Conservation (phyloP, 148 eudicot genomes). For the Silene uniflora region DNA sequence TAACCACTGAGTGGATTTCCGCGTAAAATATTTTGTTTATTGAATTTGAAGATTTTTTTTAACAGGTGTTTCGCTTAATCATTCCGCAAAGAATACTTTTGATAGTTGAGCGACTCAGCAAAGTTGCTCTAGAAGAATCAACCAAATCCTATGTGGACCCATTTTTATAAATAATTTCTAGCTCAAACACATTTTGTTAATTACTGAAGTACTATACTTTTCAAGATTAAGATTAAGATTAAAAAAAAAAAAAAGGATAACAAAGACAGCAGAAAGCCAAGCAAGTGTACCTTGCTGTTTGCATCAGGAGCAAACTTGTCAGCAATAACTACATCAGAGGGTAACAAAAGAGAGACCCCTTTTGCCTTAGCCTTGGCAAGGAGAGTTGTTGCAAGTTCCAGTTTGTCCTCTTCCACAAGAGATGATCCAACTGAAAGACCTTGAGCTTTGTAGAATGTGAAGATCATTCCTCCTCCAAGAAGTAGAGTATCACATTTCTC, state of each 20-base stretch:
- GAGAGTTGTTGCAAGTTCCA: slow-evolving; percentile 73
- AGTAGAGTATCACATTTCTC: slow-evolving; percentile 79
- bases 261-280: not conserved
- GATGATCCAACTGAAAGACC: slow-evolving; percentile 88
- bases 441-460: slow-evolving; percentile 88
- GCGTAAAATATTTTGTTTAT: no score
- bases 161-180: not conserved
- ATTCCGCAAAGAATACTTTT: not conserved
- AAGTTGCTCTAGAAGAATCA: not conserved
- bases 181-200: not conserved
- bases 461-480: slow-evolving; percentile 95
- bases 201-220: not conserved
- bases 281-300: slow-evolving; percentile 70
- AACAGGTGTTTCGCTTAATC: not conserved
- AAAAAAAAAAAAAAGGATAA: no score
- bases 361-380: slow-evolving; percentile 83
- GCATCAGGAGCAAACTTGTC: slow-evolving; percentile 97
- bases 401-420: slow-evolving; percentile 81
- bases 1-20: no score
- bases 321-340: slow-evolving; percentile 78
- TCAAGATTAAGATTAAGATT: not conserved
- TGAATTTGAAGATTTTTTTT: not conserved
- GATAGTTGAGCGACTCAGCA: not conserved
- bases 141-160: not conserved
- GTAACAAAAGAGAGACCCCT: slow-evolving; percentile 74